Evolutionary conservation across 768 basidiomycete species (phyloP), one percentile per base, ranked within the genome.

Genomic region (Pleurotus ostreatus): DNA sequence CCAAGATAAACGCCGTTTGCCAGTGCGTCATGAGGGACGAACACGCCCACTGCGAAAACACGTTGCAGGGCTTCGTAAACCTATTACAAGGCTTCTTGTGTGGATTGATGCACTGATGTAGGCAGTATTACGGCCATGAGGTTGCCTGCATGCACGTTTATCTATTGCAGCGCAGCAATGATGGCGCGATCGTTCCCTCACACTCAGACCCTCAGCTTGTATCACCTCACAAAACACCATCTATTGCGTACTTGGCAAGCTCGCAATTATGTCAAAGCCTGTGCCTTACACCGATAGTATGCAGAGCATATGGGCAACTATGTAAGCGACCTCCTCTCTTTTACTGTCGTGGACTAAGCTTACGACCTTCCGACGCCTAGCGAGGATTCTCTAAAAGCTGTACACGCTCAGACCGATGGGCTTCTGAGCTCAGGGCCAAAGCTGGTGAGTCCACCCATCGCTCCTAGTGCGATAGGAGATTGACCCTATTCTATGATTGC

Each of bases 101-200:
- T 11, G 37, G 46, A 8, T 9, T n/a, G 22, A 48, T 25, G 13
- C 43, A 22, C 43, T 26, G 38, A n/a, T 26, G 30, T 26, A 25
- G 23, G 23, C 23, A 5, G 40, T 40, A 18, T 39, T 22, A 43
- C 22, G 23, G 48, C 37, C 51, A 53, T 43, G 51, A 53, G 51
- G 51, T 39, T 40, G 51, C 51, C 51, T 53, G 51, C 51, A 38
- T 20, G 51, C 51, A 53, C 22, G 39, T 13, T 13, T 40, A 38
- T n/a, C 51, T 18, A 41, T 20, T n/a, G 34, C 23, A 20, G 25
- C 34, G 34, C 23, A 20, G 12, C 39, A 40, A 53, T 22, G 51
- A 25, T 20, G n/a, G 39, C 34, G 41, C 12, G 16, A 34, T 41
- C 26, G 7, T 38, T 25, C n/a, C 34, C 20, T 12, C 39, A 9